A percentile compares a stretch with the other conserved stretches of the same genome.
Evolutionary conservation across 371 early-diverging fungal genomes (phyloP).

Genomic region (Lichtheimia ramosa): DNA sequence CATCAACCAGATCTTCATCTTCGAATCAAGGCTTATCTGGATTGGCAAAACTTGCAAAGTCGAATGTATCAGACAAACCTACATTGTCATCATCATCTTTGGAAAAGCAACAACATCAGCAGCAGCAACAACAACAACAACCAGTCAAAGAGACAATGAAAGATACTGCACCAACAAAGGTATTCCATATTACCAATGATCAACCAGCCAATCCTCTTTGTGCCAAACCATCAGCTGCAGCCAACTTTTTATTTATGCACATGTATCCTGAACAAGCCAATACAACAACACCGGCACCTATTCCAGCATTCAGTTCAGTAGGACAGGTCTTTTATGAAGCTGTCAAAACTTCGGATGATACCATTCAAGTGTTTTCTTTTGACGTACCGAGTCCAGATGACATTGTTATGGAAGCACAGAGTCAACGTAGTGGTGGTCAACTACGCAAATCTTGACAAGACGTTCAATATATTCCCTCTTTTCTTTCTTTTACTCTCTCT

Average conservation of each 20-base stretch:
- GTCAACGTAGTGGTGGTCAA: constrained; percentile 31
- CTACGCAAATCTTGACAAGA: constrained; percentile 15
- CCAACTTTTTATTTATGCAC: constrained; percentile 39
- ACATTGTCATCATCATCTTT: not conserved
- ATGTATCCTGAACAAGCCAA: not conserved
- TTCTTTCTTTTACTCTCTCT: constrained; percentile 1
- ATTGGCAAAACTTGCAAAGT: not conserved
- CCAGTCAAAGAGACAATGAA: not conserved
- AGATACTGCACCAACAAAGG: not conserved
- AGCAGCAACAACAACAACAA: too few relatives aligned
- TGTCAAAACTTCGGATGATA: constrained; percentile 21
- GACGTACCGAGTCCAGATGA: constrained; percentile 86
- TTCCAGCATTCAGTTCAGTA: constrained; percentile 9
- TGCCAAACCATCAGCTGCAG: constrained; percentile 51
- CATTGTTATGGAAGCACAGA: constrained; percentile 65
- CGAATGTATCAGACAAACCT: not conserved
- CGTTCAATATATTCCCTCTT: constrained; percentile 6
- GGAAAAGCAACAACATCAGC: not conserved
- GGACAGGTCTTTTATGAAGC: constrained; percentile 29
- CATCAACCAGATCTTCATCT: not conserved
- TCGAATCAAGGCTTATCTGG: not conserved
- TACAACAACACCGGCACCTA: not conserved
- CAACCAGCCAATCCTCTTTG: constrained; percentile 23
- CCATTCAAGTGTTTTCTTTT: constrained; percentile 59
- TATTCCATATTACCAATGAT: not conserved